These are phyloP conservation scores for Osmozyma mogii DNA, from an alignment of 805 yeast species.

Conservation along the genomic window DNA sequence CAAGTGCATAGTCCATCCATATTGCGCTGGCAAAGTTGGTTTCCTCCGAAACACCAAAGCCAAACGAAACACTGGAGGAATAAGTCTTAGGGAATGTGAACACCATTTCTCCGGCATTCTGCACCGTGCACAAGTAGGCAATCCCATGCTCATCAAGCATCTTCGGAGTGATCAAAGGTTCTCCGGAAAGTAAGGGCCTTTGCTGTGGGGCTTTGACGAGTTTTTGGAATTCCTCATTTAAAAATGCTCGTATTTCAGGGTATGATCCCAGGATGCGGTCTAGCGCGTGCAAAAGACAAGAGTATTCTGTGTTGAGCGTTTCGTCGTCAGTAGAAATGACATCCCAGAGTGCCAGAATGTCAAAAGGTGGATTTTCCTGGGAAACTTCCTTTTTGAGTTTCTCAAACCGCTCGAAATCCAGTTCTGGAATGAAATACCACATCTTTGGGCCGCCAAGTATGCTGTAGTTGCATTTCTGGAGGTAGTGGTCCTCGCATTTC, in stretches of 20 bases:
- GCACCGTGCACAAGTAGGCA: slow-evolving; percentile 38
- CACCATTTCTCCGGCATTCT: slow-evolving; percentile 54
- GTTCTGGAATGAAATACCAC: slow-evolving; percentile 60
- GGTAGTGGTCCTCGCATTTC: slow-evolving; percentile 53
- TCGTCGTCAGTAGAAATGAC: slow-evolving; percentile 12
- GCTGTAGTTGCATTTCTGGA: slow-evolving; percentile 45
- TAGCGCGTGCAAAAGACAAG: slow-evolving; percentile 20
- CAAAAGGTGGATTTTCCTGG: background rate
- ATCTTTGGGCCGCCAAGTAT: slow-evolving; percentile 47
- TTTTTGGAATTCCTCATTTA: slow-evolving; percentile 15
- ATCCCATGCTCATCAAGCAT: slow-evolving; percentile 43
- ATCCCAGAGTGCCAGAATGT: background rate
- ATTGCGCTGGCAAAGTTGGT: slow-evolving; percentile 47
- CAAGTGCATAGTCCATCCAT: slow-evolving; percentile 47
- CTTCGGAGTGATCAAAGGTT: slow-evolving; percentile 43
- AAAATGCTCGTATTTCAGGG: slow-evolving; percentile 18
- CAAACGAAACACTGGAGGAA: slow-evolving; percentile 44
- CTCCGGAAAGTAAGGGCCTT: slow-evolving; percentile 16
- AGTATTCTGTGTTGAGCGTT: slow-evolving; percentile 14
- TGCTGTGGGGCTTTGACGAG: slow-evolving; percentile 7
- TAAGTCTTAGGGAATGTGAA: slow-evolving; percentile 51
- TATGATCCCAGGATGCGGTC: slow-evolving; percentile 24
- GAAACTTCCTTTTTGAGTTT: slow-evolving; percentile 20
- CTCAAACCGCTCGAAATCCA: slow-evolving; percentile 47
- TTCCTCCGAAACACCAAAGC: slow-evolving; percentile 48